phyloP scores from a whole-genome alignment of 345 rosid genomes.

The Ceriops tagal region DNA sequence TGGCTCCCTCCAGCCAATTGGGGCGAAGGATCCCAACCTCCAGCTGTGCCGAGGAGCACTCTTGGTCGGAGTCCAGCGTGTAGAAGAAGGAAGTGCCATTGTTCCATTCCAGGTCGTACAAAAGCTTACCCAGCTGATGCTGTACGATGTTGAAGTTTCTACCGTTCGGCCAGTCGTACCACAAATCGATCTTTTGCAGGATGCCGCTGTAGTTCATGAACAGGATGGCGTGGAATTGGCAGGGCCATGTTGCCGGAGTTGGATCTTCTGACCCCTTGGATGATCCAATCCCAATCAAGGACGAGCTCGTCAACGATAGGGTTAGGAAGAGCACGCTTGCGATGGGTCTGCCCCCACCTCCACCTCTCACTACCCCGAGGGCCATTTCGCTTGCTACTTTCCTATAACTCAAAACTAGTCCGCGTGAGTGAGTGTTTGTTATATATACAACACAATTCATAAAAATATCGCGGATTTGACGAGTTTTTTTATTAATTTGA shows the following conservation, averaged over 20 bases:
- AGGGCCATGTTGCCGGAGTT: slow-evolving; percentile 46
- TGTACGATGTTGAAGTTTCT: slow-evolving; percentile 58
- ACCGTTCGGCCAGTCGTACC: slow-evolving; percentile 65
- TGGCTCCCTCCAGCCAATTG: slow-evolving; percentile 54
- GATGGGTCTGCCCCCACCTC: too few relatives aligned
- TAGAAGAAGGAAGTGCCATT: slow-evolving; percentile 57
- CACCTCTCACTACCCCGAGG: too few relatives aligned
- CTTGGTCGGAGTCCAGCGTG: slow-evolving; percentile 30
- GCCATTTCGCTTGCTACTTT: too few relatives aligned
- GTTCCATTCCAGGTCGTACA: slow-evolving; percentile 62
- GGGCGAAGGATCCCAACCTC: slow-evolving; percentile 64
- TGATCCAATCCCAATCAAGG: not conserved
- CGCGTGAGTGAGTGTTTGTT: too few relatives aligned
- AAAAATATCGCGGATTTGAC: too few relatives aligned
- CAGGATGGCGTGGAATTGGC: slow-evolving; percentile 45
- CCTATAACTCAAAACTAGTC: too few relatives aligned
- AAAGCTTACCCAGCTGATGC: slow-evolving; percentile 42
- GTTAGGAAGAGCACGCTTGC: not conserved
- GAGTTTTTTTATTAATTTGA: too few relatives aligned
- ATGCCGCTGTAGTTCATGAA: slow-evolving; percentile 47
- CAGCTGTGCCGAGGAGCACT: slow-evolving; percentile 31
- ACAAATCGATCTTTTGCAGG: slow-evolving; percentile 46
- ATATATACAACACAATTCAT: too few relatives aligned
- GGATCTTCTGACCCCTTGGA: slow-evolving; percentile 19
- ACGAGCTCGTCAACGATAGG: not conserved